A percentile compares a stretch with the other conserved stretches of the same genome.
phyloP scores from a whole-genome alignment of 2,329 filamentous ascomycete genomes.

The Aspergillus niger region DNA sequence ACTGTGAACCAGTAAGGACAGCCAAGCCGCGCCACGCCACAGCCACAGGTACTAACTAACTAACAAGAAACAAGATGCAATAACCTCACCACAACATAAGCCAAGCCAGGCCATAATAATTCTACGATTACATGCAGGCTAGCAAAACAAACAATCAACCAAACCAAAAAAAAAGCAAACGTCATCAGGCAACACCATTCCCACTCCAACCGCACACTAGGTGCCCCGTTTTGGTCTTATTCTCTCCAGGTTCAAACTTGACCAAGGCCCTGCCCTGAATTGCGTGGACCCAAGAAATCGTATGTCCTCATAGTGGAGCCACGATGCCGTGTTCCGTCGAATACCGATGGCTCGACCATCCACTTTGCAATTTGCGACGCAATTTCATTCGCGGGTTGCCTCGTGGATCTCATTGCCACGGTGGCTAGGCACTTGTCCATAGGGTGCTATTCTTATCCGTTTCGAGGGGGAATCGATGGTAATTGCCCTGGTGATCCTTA shows the following conservation, averaged over 20 bases:
- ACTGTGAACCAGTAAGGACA: neutral
- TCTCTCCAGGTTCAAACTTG: neutral
- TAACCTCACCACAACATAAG: neutral
- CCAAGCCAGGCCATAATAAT: neutral
- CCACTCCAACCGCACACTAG: too few relatives aligned
- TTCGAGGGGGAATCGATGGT: neutral
- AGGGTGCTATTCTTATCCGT: neutral
- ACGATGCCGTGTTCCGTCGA: neutral
- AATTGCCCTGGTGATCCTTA: neutral
- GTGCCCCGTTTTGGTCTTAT: too few relatives aligned
- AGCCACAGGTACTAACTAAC: neutral
- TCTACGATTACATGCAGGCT: neutral
- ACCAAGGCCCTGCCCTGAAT: too few relatives aligned
- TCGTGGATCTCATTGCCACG: neutral
- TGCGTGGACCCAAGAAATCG: neutral
- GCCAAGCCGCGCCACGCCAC: neutral
- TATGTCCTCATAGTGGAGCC: slow-evolving; percentile 3
- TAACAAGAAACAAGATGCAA: too few relatives aligned
- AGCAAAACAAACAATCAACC: too few relatives aligned
- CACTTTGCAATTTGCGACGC: neutral
- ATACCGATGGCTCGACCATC: neutral
- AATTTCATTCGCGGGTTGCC: neutral
- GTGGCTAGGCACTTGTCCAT: neutral
- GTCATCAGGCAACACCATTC: too few relatives aligned
- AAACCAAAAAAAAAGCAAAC: too few relatives aligned